Evolutionary conservation across 768 basidiomycete genomes (phyloP), one percentile per base, ranked within the genome.

Genomic region (Lentinus tigrinus): DNA sequence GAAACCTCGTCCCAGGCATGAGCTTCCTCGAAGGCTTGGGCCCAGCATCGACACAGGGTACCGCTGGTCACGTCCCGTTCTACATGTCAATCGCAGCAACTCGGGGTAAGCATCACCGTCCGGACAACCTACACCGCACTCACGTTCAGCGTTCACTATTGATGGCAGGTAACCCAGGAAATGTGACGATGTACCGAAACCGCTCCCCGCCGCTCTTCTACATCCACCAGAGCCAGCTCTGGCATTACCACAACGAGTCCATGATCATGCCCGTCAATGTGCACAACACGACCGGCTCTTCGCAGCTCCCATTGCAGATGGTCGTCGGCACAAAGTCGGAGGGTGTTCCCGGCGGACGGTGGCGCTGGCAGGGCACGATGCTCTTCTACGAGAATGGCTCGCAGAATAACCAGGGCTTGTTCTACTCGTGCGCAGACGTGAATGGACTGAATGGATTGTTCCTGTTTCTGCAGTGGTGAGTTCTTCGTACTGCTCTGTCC

Each of bases 311-410:
- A 9, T 71, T 84, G 52, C 83, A 83, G 65, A 66, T 87, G 37
- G 68, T 76, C 8, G 63, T 80, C 23, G 78, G 75, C 21, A 71
- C 65, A 37, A 75, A 77, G 60, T 66, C 55, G 23, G 69, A 68
- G 26, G 76, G 78, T 26, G 67, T 81, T n/a, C 63, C 62, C n/a
- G 72, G 73, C 34, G 80, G 81, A 3, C 64, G 60, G 10, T 85
- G 84, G 84, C 65, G 76, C 48, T 87, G 83, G 82, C 70, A 77
- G 61, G 81, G 81, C 23, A 82, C 81, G 13, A 77, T 78, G 77
- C 73, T 85, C 31, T 64, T 69, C 53, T 79, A 79, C 62, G 82
- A 81, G 55, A 70, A 72, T 59, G 82, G 78, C 7, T 24, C 64
- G 17, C 67, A 67, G 60, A 73, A 74, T 19, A 80, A 79, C 59